These are phyloP conservation scores for Lachnellula suecica DNA, from an alignment of 2,329 filamentous ascomycete genomes.

Conservation along the genomic window DNA sequence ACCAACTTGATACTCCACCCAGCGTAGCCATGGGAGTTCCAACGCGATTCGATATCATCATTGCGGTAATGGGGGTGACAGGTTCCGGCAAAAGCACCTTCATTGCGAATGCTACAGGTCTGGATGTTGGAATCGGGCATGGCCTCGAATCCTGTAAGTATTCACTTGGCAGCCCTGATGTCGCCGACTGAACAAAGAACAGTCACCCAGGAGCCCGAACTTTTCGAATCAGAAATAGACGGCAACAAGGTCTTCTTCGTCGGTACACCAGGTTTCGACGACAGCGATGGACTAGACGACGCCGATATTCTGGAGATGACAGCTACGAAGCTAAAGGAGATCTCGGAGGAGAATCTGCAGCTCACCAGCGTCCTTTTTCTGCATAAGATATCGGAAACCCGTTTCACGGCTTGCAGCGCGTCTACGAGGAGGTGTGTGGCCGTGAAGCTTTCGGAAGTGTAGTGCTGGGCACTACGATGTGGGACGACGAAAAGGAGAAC, in stretches of 20 bases:
- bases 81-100: constrained; percentile 2
- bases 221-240: too few species aligned
- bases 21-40: too few species aligned
- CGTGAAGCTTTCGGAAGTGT: too few species aligned
- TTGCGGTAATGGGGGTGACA: constrained; percentile 1
- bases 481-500: too few species aligned
- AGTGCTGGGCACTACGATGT: too few species aligned
- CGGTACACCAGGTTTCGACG: not conserved
- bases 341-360: not conserved
- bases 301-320: not conserved
- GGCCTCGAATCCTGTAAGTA: not conserved
- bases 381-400: not conserved
- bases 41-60: too few species aligned
- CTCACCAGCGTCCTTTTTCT: not conserved
- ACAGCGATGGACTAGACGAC: not conserved
- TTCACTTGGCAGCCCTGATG: not conserved
- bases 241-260: not conserved
- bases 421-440: too few species aligned
- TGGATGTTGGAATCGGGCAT: not conserved
- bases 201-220: not conserved
- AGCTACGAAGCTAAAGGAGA: not conserved
- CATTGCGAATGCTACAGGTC: not conserved
- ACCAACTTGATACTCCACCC: too few species aligned
- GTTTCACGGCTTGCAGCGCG: too few species aligned
- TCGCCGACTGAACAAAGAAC: not conserved